Evolutionary conservation across 2,329 filamentous ascomycete genomes (phyloP).

Genomic region (Fusarium newnesense): DNA sequence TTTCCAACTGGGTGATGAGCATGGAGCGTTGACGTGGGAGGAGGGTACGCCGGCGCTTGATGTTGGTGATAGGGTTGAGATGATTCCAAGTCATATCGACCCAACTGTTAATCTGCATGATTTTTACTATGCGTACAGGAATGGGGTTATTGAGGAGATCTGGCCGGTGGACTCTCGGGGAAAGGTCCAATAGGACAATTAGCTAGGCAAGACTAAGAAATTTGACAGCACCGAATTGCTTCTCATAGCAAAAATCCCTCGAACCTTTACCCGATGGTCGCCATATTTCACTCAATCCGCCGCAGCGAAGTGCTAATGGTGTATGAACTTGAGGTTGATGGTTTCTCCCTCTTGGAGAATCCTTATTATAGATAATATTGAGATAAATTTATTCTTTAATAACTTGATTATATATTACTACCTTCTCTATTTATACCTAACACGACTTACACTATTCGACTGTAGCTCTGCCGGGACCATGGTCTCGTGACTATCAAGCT

Average conservation of each 20-base stretch:
- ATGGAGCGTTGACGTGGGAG: constrained; percentile 26
- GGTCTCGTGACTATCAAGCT: background rate
- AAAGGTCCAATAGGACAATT: constrained; percentile 16
- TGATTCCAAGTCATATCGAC: constrained; percentile 38
- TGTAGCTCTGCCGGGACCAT: background rate
- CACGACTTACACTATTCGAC: background rate
- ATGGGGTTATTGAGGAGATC: constrained; percentile 18
- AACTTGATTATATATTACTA: background rate
- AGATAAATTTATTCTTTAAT: too few species aligned
- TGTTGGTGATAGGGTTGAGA: constrained; percentile 26
- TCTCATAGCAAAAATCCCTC: too few species aligned
- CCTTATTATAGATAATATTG: too few species aligned
- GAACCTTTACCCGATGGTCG: too few species aligned
- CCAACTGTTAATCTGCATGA: constrained; percentile 37
- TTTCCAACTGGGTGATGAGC: constrained; percentile 25
- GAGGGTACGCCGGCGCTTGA: constrained; percentile 4
- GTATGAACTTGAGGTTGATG: too few species aligned
- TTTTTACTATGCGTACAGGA: constrained; percentile 29
- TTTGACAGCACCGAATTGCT: background rate
- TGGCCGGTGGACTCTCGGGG: constrained; percentile 34
- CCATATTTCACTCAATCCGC: too few species aligned
- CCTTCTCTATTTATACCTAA: background rate
- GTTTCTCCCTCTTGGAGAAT: too few species aligned
- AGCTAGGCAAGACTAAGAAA: background rate
- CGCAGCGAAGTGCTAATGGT: too few species aligned